Percentiles rank a stretch among this genome's conserved stretches.
Evolutionary conservation across 305 asterid genomes (phyloP).

Genomic region (Fraxinus ornus): DNA sequence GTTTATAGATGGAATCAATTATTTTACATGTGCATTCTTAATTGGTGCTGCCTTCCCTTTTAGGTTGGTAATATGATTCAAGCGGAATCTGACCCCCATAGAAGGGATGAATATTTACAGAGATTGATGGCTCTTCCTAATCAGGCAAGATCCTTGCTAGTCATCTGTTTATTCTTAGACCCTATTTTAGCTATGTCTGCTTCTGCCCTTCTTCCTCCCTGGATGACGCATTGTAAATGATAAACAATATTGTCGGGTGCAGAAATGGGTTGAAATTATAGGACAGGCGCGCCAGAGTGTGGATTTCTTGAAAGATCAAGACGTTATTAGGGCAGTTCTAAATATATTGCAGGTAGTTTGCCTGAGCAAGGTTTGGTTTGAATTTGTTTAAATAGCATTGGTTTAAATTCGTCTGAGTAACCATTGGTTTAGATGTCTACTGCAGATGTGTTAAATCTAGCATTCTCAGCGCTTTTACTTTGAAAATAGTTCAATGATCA

Average conservation of each 20-base stretch:
- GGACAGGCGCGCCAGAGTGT: slow-evolving; percentile 89
- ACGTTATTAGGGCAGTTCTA: slow-evolving; percentile 85
- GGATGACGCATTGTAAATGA: slow-evolving; percentile 27
- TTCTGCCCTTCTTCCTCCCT: neutral
- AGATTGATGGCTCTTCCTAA: slow-evolving; percentile 96
- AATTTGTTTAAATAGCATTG: neutral
- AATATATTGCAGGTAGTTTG: slow-evolving; percentile 84
- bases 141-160: slow-evolving; percentile 48
- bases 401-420: slow-evolving; percentile 6
- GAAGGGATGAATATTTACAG: slow-evolving; percentile 83
- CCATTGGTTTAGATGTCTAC: neutral
- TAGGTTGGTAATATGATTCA: slow-evolving; percentile 97
- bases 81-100: slow-evolving; percentile 86
- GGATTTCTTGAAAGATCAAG: slow-evolving; percentile 86
- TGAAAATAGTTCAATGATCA: neutral
- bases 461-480: neutral
- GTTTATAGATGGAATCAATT: neutral
- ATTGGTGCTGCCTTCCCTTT: slow-evolving; percentile 18
- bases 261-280: slow-evolving; percentile 96
- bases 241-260: slow-evolving; percentile 34
- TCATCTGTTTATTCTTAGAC: slow-evolving; percentile 9
- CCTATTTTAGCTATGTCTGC: neutral
- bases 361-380: slow-evolving; percentile 7
- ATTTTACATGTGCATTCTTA: slow-evolving; percentile 4
- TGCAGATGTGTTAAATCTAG: neutral